These are phyloP conservation scores for Fusarium armeniacum DNA, from an alignment of 2,329 filamentous ascomycete genomes.

Conservation along the genomic window DNA sequence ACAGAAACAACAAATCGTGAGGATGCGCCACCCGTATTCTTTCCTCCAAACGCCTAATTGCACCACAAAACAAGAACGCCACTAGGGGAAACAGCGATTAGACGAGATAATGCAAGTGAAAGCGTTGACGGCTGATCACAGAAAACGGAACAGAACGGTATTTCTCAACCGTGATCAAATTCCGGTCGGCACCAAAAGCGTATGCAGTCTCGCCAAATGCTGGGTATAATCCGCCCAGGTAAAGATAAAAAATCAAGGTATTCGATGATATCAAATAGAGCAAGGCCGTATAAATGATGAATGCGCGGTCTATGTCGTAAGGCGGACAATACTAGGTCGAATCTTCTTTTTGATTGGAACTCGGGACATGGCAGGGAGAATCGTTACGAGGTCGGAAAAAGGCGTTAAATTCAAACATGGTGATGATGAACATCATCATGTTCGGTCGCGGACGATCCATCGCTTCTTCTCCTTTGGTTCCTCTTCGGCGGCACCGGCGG, in stretches of 20 bases:
- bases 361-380: constrained; percentile 29
- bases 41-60: constrained; percentile 43
- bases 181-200: neutral
- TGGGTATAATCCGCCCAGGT: constrained; percentile 12
- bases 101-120: constrained; percentile 1
- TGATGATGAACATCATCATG: constrained; percentile 49
- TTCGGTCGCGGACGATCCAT: constrained; percentile 62
- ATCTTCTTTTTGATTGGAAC: constrained; percentile 16
- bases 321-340: constrained; percentile 18
- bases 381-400: constrained; percentile 26
- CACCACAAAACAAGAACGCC: constrained; percentile 44
- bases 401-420: constrained; percentile 1
- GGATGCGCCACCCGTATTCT: constrained; percentile 15
- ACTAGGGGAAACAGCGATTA: constrained; percentile 18
- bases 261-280: constrained; percentile 30
- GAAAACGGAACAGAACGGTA: neutral
- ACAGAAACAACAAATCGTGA: constrained; percentile 23
- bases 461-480: constrained; percentile 61
- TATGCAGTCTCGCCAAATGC: neutral
- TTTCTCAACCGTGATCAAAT: constrained; percentile 10
- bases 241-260: constrained; percentile 22
- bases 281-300: constrained; percentile 43
- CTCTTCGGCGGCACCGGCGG: constrained; percentile 35
- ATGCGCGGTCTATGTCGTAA: constrained; percentile 43
- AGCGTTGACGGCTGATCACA: constrained; percentile 2